Base-by-base conservation (phyloP, 108 stramenopile genomes). In the Bacterosira constricta region DNA sequence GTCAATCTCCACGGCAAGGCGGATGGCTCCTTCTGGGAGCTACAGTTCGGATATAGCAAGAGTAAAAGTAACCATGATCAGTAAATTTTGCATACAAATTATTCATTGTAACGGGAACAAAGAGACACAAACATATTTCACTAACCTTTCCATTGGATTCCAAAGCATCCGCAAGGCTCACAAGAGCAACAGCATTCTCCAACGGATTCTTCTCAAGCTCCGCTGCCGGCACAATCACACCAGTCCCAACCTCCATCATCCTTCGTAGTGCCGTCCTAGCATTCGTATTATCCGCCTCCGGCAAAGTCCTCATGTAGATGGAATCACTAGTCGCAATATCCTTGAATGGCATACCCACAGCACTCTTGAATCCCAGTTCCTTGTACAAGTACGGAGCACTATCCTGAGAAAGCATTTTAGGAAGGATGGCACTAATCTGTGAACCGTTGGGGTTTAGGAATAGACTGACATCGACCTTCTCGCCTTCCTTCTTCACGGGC, bases 321-420 rank as follows among this genome's bases (percentile, higher is more conserved):
- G 89, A 89, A 77, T 98, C 97, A 3, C 87, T 47, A 7, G 97
- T 98, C 38, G 96, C 96, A 75, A 98, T 92, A 79, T 98, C 97
- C 84, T 94, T 96, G 83, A 97, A 96, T 32, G 97, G 97, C 97
- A 98, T 96, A 29, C 96, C 96, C 39, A 97, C 94, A 18, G 96
- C 96, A 20, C 89, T 90, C 81, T 96, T 96, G 93, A 93, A 97
- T 25, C 96, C 97, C 44, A 96, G 85, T 50, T 92, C 89, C 71
- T 88, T 80, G 77, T 91, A 93, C 21, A 96, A 80, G 57, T 96
- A 93, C 17, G 88, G 90, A 41, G 76, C 89, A 61, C 80, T 92
- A 41, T 90, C 88, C 47, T 83, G 80, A 17, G 66, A 62, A 25
- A 98, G 87, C 92, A 90, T 90, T 66, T 89, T 88, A 2, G 89